Evolutionary conservation across 441 rosid species (phyloP), one percentile per base, ranked within the genome.

Genomic region (Populus hybrid): DNA sequence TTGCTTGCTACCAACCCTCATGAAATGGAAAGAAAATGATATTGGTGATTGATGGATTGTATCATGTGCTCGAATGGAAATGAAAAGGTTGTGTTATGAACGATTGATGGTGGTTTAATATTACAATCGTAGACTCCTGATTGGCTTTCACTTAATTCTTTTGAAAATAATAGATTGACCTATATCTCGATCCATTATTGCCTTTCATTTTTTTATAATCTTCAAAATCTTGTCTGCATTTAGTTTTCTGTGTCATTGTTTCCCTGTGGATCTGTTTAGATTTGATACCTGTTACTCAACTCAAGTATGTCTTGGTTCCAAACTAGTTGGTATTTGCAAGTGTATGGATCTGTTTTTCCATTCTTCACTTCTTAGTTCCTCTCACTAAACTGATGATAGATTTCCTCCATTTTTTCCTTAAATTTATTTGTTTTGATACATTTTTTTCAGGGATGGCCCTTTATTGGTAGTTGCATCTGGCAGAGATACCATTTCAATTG

Each of bases 391-490:
- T 21, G 65, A 61, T 45, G 6, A 29, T 45, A 31, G n/a, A 33
- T 64, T 77, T 36, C 24, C 24, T 14, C 64, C 10, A 7, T 50
- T 28, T 28, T 23, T 50, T 1, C 21, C 16, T 53, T 28, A 42
- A 20, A 36, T 68, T 64, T 2, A 45, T 53, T 64, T 63, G 16
- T 40, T 64, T 75, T n/a, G 78, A 53, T 29, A 14, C 67, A 31
- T 50, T 21, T 3, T 83, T 72, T 68, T 69, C 78, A 92, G 99
- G 92, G 95, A 93, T 77, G 99, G 98, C 76, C 97, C 98, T 35
- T 79, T 95, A 74, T 83, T 95, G 88, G 93, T 95, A 69, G 86
- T 94, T 85, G 99, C 99, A 69, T 91, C 97, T 73, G 98, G 99
- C 56, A 85, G 93, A 84, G 98, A 94, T 81, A 95, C 98, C 24